phyloP scores from a whole-genome alignment of 2,329 filamentous ascomycete species.

The Plenodomus tracheiphilus region DNA sequence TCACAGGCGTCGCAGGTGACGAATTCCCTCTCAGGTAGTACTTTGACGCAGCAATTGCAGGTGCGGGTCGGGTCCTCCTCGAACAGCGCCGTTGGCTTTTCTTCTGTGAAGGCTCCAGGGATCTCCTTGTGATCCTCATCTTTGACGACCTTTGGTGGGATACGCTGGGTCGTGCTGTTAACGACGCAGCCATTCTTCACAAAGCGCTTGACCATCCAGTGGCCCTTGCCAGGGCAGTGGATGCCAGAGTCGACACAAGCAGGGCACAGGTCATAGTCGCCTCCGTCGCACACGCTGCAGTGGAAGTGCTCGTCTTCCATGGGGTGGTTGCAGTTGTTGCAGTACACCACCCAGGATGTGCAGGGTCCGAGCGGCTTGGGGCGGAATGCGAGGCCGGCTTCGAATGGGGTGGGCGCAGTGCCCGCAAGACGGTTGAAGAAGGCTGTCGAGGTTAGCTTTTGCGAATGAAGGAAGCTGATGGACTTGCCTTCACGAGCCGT shows the following conservation, averaged over 20 bases:
- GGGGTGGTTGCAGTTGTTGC: slow-evolving; percentile 82
- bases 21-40: slow-evolving; percentile 76
- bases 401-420: slow-evolving; percentile 28
- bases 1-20: slow-evolving; percentile 83
- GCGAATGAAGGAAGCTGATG: background rate
- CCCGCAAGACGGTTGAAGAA: slow-evolving; percentile 39
- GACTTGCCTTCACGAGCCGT: slow-evolving; percentile 38
- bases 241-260: slow-evolving; percentile 75
- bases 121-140: slow-evolving; percentile 43
- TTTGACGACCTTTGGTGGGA: slow-evolving; percentile 65
- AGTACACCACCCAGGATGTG: slow-evolving; percentile 79
- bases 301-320: slow-evolving; percentile 88
- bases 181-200: slow-evolving; percentile 77
- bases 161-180: slow-evolving; percentile 81
- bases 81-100: slow-evolving; percentile 46
- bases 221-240: slow-evolving; percentile 75
- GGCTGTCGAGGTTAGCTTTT: slow-evolving; percentile 20
- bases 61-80: slow-evolving; percentile 60
- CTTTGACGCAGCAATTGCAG: slow-evolving; percentile 72
- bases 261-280: slow-evolving; percentile 92
- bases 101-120: slow-evolving; percentile 51
- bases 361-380: slow-evolving; percentile 44
- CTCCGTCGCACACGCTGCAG: slow-evolving; percentile 89
- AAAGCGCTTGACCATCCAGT: slow-evolving; percentile 94
- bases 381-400: slow-evolving; percentile 43